Evolutionary conservation across 441 rosid species (phyloP).

Genomic region (Manihot esculenta): DNA sequence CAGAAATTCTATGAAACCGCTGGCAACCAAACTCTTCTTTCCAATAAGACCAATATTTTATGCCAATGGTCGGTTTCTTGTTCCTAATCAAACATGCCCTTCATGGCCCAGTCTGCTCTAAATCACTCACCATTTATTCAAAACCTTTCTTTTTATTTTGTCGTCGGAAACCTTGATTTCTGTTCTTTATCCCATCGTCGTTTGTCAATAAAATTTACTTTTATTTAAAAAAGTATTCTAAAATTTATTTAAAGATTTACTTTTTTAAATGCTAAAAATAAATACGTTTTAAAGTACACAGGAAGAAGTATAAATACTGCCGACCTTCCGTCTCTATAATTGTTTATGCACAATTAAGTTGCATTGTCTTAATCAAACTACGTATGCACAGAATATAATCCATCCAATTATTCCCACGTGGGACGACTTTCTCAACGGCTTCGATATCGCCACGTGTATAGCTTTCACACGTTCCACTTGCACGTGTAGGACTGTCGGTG

Average conservation of each 20-base stretch:
- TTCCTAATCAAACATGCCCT: neutral
- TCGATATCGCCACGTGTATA: constrained; percentile 21
- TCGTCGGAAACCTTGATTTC: too few species aligned
- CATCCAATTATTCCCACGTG: constrained; percentile 27
- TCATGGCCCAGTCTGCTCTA: constrained; percentile 8
- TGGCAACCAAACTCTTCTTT: neutral
- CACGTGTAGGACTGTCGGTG: constrained; percentile 64
- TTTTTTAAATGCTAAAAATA: too few species aligned
- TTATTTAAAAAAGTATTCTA: neutral
- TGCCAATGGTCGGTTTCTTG: too few species aligned
- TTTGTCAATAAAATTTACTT: too few species aligned
- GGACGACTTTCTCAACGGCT: constrained; percentile 19
- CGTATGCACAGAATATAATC: constrained; percentile 20
- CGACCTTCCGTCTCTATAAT: too few species aligned
- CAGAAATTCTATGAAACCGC: constrained; percentile 24
- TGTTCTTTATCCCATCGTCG: too few species aligned
- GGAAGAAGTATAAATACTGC: too few species aligned
- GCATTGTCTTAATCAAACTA: constrained; percentile 31
- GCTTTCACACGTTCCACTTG: neutral
- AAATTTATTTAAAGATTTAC: too few species aligned
- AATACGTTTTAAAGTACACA: too few species aligned
- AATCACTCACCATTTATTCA: too few species aligned
- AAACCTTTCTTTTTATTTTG: too few species aligned
- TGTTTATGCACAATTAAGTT: constrained; percentile 21
- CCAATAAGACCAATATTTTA: constrained; percentile 8